Conservation (phyloP, 176 grass and related monocot genomes). For the Typha latifolia region DNA sequence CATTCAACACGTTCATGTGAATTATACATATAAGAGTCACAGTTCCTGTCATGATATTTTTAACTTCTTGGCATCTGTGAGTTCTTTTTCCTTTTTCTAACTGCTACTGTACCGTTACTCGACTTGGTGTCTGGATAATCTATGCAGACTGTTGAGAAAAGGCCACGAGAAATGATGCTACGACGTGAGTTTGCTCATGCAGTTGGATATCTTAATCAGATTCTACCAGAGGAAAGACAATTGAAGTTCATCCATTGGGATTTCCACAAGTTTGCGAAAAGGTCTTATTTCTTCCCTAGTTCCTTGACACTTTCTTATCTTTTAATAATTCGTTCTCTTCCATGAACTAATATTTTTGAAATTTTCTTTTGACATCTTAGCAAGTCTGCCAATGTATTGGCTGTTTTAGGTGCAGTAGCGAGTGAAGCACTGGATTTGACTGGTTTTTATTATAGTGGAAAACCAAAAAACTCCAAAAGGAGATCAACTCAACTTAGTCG, state of each 20-base stretch:
- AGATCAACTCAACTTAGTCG: constrained; percentile 44
- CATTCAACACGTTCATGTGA: too few species aligned
- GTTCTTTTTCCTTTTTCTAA: constrained; percentile 20
- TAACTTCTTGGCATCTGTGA: too few species aligned
- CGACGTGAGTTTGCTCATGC: constrained; percentile 85
- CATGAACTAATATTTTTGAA: constrained; percentile 27
- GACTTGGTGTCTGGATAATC: constrained; percentile 7
- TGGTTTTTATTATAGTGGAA: constrained; percentile 93
- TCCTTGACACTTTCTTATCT: constrained; percentile 17
- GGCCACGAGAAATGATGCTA: constrained; percentile 98
- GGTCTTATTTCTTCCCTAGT: constrained; percentile 36
- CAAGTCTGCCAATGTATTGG: constrained; percentile 94
- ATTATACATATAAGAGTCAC: too few species aligned
- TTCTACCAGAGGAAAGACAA: constrained; percentile 77
- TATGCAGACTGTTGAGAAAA: constrained; percentile 96
- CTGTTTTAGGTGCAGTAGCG: constrained; percentile 87
- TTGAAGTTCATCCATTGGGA: constrained; percentile 97
- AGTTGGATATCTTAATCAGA: constrained; percentile 94
- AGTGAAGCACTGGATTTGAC: constrained; percentile 78
- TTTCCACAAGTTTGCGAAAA: constrained; percentile 99
- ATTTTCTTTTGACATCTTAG: constrained; percentile 29
- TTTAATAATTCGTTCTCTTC: constrained; percentile 6
- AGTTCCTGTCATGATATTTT: too few species aligned
- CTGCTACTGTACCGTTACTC: neutral
- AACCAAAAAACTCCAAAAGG: constrained; percentile 50